phyloP scores from a whole-genome alignment of 1,284 basidiomycete species.

The Schizophyllum commune region DNA sequence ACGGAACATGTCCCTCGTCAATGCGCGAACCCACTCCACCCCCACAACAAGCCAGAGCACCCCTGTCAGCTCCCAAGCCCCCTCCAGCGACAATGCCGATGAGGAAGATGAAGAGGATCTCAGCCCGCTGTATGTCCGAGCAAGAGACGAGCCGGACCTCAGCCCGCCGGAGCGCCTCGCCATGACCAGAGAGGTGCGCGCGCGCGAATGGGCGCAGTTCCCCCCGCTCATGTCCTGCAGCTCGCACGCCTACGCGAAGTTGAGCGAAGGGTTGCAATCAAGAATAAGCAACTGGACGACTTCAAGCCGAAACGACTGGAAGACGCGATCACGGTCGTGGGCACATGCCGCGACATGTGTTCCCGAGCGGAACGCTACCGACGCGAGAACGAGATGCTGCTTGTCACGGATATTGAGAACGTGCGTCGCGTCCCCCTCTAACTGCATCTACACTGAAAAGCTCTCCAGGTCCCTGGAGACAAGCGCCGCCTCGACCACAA shows the following conservation, averaged over 20 bases:
- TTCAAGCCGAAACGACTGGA: slow-evolving; percentile 70
- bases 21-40: background rate
- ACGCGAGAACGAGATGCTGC: slow-evolving; percentile 84
- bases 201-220: background rate
- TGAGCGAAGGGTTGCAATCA: slow-evolving; percentile 74
- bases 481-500: slow-evolving; percentile 71
- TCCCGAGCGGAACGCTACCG: slow-evolving; percentile 89
- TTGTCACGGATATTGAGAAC: slow-evolving; percentile 75
- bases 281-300: slow-evolving; percentile 82
- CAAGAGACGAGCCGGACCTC: background rate
- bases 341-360: slow-evolving; percentile 93
- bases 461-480: slow-evolving; percentile 56
- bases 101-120: background rate
- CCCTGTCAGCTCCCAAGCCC: background rate
- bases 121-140: background rate
- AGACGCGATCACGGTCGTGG: slow-evolving; percentile 84
- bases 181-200: background rate
- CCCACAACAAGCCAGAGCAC: background rate
- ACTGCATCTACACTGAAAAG: slow-evolving; percentile 27
- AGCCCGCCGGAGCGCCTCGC: background rate
- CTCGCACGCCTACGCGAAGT: slow-evolving; percentile 65
- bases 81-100: background rate
- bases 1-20: background rate
- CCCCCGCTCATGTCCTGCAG: slow-evolving; percentile 23
- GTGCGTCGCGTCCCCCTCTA: slow-evolving; percentile 39